A percentile compares a stretch with the other conserved stretches of the same genome.
Evolutionary conservation across 2,329 filamentous ascomycete species (phyloP).

Genomic region (Thielaviopsis euricoi): DNA sequence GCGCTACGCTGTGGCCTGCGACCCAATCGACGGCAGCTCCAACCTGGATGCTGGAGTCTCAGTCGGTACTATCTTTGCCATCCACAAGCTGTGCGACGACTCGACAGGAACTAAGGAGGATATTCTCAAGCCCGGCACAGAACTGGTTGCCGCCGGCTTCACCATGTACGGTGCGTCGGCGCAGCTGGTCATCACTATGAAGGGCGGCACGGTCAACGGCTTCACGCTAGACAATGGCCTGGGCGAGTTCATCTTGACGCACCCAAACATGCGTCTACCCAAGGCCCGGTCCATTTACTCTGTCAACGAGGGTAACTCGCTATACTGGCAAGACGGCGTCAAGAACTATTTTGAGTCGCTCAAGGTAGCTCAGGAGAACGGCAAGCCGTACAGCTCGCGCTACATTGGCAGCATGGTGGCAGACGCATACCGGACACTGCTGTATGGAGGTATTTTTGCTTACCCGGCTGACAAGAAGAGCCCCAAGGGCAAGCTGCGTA

Average conservation of each 20-base stretch:
- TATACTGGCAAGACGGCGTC: conserved; percentile 86
- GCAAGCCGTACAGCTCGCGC: conserved; percentile 83
- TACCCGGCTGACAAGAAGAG: conserved; percentile 98
- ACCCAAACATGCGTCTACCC: conserved; percentile 85
- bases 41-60: conserved; percentile 96
- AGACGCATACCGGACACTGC: conserved; percentile 84
- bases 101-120: conserved; percentile 65
- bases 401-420: conserved; percentile 99
- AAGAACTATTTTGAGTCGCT: conserved; percentile 79
- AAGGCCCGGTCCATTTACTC: conserved; percentile 77
- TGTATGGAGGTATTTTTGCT: conserved; percentile 94
- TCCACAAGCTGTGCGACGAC: conserved; percentile 75
- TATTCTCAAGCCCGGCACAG: conserved; percentile 73
- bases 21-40: conserved; percentile 94
- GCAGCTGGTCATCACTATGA: conserved; percentile 95
- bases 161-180: conserved; percentile 99
- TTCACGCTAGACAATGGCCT: conserved; percentile 95
- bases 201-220: conserved; percentile 78
- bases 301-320: conserved; percentile 94
- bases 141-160: conserved; percentile 90
- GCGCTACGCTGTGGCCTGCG: conserved; percentile 92
- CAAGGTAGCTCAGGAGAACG: conserved; percentile 57
- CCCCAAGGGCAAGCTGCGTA: conserved; percentile 93
- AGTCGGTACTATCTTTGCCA: conserved; percentile 90
- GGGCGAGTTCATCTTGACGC: conserved; percentile 96